These are phyloP conservation scores for Penicillium sp. DNA, from an alignment of 2,329 filamentous ascomycete species.

Conservation along the genomic window DNA sequence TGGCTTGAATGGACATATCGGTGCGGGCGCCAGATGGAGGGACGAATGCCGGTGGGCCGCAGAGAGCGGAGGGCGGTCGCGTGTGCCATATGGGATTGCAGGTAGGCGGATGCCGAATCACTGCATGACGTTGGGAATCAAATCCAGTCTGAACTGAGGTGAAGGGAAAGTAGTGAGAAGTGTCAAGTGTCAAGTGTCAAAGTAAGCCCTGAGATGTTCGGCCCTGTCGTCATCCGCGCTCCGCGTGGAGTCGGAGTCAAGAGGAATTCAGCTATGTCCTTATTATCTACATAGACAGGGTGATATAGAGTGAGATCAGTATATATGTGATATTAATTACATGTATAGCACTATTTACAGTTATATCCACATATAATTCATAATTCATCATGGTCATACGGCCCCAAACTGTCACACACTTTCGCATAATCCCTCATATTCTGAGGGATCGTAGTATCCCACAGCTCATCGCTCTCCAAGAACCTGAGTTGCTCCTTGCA, in stretches of 20 bases:
- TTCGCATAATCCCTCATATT: conserved; percentile 37
- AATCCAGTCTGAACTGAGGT: neutral
- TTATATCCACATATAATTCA: conserved; percentile 3
- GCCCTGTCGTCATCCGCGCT: conserved; percentile 17
- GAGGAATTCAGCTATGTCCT: neutral
- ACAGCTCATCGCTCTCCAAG: conserved; percentile 31
- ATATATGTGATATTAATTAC: neutral
- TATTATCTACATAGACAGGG: neutral
- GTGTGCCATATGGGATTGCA: conserved; percentile 16
- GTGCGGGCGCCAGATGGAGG: conserved; percentile 10
- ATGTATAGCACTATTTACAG: conserved; percentile 1
- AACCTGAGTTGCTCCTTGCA: conserved; percentile 32
- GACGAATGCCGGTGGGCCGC: conserved; percentile 11
- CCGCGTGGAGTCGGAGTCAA: conserved; percentile 6
- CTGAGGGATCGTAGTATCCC: conserved; percentile 33
- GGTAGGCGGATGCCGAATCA: conserved; percentile 3
- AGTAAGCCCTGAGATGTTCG: neutral
- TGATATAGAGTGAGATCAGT: too few species aligned
- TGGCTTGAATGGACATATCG: conserved; percentile 39
- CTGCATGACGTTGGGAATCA: conserved; percentile 10
- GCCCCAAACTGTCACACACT: conserved; percentile 27
- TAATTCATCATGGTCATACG: conserved; percentile 20
- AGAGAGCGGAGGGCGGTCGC: conserved; percentile 20
- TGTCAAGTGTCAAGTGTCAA: neutral
- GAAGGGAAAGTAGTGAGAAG: neutral